These are phyloP conservation scores for Dittrichia graveolens DNA, from an alignment of 129 eudicot genomes.

Conservation along the genomic window DNA sequence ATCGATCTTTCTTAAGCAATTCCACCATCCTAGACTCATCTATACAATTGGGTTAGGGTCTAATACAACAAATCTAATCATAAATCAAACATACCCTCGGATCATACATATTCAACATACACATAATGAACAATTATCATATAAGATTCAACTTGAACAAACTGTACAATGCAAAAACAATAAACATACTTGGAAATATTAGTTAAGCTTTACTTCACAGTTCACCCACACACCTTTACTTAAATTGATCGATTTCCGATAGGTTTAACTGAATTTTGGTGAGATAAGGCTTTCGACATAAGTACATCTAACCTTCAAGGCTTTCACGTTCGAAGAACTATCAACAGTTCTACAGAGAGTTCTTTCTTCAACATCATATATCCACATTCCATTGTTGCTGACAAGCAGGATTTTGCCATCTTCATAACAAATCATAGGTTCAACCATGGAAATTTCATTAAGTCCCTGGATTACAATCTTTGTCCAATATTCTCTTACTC, in stretches of 20 bases:
- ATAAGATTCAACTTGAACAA: background rate
- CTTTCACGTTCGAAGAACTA: conserved; percentile 13
- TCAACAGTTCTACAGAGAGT: conserved; percentile 13
- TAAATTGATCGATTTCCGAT: background rate
- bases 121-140: background rate
- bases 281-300: conserved; percentile 38
- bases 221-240: background rate
- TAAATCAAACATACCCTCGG: too few relatives aligned
- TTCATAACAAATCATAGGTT: conserved; percentile 6
- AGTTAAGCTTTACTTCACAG: background rate
- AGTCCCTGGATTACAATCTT: conserved; percentile 8
- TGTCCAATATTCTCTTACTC: conserved; percentile 22
- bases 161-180: background rate
- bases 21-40: background rate
- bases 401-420: conserved; percentile 3
- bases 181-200: background rate
- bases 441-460: background rate
- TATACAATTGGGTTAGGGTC: background rate
- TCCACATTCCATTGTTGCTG: background rate
- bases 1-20: background rate
- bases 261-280: background rate
- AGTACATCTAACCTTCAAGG: conserved; percentile 23
- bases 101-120: background rate
- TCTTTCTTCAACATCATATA: conserved; percentile 23
- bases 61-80: background rate